Conservation (phyloP, 179 eudicot species). For the Drosera spatulata region DNA sequence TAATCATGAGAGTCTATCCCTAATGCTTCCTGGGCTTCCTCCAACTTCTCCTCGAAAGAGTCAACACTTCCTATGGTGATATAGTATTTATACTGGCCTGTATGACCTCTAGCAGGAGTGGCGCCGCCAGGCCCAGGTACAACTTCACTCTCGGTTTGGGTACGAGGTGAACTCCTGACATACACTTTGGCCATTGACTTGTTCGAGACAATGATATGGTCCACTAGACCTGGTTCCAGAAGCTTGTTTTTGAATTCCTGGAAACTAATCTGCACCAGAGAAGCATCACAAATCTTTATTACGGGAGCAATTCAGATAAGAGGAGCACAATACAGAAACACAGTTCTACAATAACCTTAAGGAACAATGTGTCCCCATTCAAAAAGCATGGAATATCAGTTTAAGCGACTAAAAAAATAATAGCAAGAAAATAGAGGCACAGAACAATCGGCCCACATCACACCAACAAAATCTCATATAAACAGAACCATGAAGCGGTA, state of each 20-base stretch:
- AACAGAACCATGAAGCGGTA: no score
- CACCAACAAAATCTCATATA: no score
- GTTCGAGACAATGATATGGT: conserved; percentile 60
- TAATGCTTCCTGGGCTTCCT: conserved; percentile 69
- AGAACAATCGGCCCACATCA: no score
- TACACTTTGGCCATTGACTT: conserved; percentile 83
- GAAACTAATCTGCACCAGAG: conserved; percentile 64
- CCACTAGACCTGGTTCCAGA: conserved; percentile 82
- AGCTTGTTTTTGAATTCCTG: conserved; percentile 88
- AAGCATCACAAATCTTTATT: neutral
- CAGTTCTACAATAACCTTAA: no score
- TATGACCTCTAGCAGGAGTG: conserved; percentile 21
- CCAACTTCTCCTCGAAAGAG: conserved; percentile 68
- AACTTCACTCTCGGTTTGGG: conserved; percentile 23
- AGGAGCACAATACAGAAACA: no score
- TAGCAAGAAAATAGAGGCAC: no score
- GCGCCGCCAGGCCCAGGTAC: conserved; percentile 30
- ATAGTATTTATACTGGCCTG: conserved; percentile 52
- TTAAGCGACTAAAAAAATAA: no score
- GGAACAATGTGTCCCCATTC: no score
- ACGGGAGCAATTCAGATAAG: neutral
- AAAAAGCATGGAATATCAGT: no score
- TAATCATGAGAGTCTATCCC: conserved; percentile 61
- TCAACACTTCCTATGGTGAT: conserved; percentile 73
- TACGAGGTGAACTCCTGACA: conserved; percentile 48